Evolutionary conservation across 768 basidiomycete species (phyloP).

Genomic region (Lentinus tigrinus): DNA sequence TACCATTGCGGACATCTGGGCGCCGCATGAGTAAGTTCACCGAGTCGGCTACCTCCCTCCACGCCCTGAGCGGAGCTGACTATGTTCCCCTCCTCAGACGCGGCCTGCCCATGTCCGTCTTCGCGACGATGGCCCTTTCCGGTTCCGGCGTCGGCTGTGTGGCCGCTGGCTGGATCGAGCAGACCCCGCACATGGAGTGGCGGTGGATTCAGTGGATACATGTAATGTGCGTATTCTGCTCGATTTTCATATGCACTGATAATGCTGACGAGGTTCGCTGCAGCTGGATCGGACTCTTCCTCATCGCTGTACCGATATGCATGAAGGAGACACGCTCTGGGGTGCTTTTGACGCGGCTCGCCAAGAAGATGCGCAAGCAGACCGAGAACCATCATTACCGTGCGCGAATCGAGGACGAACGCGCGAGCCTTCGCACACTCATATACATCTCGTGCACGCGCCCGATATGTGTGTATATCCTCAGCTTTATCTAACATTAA

Average conservation of each 20-base stretch:
- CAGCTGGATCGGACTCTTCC: constrained; percentile 53
- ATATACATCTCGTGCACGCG: constrained; percentile 71
- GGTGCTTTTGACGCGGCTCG: constrained; percentile 67
- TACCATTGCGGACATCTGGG: constrained; percentile 72
- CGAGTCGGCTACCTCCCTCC: background rate
- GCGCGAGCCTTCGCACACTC: constrained; percentile 50
- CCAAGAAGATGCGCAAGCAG: constrained; percentile 59
- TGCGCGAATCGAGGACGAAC: constrained; percentile 63
- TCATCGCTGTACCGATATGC: constrained; percentile 49
- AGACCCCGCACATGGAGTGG: constrained; percentile 59
- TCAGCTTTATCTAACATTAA: background rate
- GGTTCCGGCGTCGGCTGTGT: constrained; percentile 66
- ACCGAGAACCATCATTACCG: constrained; percentile 64
- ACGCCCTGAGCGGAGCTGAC: background rate
- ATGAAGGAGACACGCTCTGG: constrained; percentile 74
- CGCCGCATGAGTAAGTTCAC: constrained; percentile 50
- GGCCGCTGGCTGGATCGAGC: constrained; percentile 65
- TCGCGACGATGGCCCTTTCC: constrained; percentile 57
- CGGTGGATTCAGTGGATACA: constrained; percentile 86
- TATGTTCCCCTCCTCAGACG: constrained; percentile 42
- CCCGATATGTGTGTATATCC: constrained; percentile 57
- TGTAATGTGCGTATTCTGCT: constrained; percentile 50
- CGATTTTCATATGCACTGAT: too few relatives aligned
- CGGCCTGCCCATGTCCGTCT: constrained; percentile 76
- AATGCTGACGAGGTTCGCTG: background rate